Percentiles rank a stretch among this genome's conserved stretches.
Evolutionary conservation across 2,329 filamentous ascomycete genomes (phyloP).

Genomic region (Hirsutella rhossiliensis): DNA sequence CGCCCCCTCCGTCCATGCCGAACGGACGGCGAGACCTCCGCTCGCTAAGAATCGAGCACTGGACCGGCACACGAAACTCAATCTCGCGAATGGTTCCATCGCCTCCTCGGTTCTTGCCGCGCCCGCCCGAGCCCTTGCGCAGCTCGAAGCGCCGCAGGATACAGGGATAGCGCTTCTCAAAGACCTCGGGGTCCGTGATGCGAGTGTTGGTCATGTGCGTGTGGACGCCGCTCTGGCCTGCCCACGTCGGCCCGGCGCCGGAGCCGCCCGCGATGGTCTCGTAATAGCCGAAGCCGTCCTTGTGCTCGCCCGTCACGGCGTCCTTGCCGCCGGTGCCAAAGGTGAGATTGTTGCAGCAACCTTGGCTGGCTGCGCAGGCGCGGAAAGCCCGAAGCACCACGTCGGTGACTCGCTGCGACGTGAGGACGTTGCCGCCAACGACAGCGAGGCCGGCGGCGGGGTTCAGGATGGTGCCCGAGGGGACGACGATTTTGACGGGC

Average conservation of each 20-base stretch:
- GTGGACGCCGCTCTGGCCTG: constrained; percentile 65
- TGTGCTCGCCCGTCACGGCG: constrained; percentile 33
- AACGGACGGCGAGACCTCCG: constrained; percentile 66
- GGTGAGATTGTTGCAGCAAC: constrained; percentile 75
- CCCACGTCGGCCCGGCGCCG: constrained; percentile 61
- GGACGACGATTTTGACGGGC: constrained; percentile 64
- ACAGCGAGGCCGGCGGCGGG: constrained; percentile 69
- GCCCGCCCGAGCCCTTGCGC: constrained; percentile 39
- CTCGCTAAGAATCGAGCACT: constrained; percentile 70
- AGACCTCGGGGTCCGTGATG: constrained; percentile 70
- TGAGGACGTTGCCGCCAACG: constrained; percentile 73
- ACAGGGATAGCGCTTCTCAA: constrained; percentile 60
- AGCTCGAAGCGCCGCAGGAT: constrained; percentile 59
- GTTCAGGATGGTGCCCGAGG: constrained; percentile 58
- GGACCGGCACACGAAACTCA: constrained; percentile 66
- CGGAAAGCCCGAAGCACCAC: constrained; percentile 71
- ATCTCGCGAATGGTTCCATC: constrained; percentile 70
- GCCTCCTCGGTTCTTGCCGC: constrained; percentile 55
- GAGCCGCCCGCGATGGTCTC: constrained; percentile 73
- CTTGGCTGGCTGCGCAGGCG: constrained; percentile 67
- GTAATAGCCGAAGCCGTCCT: constrained; percentile 67
- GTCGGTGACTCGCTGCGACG: constrained; percentile 69
- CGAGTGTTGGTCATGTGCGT: constrained; percentile 80
- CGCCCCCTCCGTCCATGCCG: constrained; percentile 58
- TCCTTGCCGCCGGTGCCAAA: constrained; percentile 69